These are phyloP conservation scores for Populus hybrid DNA, from an alignment of 441 rosid species.

Conservation along the genomic window DNA sequence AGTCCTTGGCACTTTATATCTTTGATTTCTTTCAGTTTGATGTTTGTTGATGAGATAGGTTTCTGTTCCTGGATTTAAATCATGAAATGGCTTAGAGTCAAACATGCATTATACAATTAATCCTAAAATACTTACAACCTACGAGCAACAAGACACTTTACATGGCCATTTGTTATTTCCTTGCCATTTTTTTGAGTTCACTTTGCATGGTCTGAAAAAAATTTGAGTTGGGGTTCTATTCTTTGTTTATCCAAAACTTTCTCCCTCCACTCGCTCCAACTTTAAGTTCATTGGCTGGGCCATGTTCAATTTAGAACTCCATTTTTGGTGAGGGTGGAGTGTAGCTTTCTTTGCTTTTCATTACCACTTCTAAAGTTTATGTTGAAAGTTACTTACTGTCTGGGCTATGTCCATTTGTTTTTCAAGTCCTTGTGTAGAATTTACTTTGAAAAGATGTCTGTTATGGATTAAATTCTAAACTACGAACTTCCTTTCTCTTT, in stretches of 20 bases:
- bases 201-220: too few relatives aligned
- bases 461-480: constrained; percentile 1
- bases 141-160: not conserved
- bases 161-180: not conserved
- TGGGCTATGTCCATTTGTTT: not conserved
- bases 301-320: not conserved
- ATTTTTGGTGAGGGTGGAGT: not conserved
- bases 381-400: not conserved
- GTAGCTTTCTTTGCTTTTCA: not conserved
- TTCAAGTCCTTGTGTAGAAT: not conserved
- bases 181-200: not conserved
- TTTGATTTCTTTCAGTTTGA: not conserved
- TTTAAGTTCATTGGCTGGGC: constrained; percentile 1
- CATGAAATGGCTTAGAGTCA: not conserved
- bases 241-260: not conserved
- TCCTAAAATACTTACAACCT: not conserved
- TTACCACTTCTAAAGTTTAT: not conserved
- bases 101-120: not conserved
- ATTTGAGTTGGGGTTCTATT: not conserved
- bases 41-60: not conserved
- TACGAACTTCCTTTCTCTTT: not conserved
- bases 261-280: not conserved
- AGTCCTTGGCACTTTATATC: not conserved
- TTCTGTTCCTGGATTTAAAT: not conserved
- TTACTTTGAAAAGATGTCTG: not conserved